Evolutionary conservation across 768 basidiomycete species (phyloP).

Genomic region (Solioccasus polychromus): DNA sequence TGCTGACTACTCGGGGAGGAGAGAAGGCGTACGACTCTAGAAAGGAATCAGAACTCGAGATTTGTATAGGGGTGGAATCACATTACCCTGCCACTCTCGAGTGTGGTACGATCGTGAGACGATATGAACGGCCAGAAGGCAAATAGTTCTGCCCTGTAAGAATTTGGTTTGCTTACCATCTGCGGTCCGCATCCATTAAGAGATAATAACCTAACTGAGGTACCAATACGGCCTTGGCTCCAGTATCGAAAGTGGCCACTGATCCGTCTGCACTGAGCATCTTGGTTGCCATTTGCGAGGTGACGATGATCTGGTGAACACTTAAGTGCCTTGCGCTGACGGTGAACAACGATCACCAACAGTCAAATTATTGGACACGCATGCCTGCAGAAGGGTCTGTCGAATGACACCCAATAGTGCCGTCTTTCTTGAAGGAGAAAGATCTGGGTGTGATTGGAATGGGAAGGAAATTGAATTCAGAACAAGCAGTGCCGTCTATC

Average conservation of each 20-base stretch:
- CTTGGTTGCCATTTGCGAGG: slow-evolving; percentile 70
- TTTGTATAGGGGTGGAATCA: slow-evolving; percentile 16
- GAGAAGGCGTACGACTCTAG: slow-evolving; percentile 40
- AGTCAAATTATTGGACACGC: slow-evolving; percentile 46
- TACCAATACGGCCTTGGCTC: slow-evolving; percentile 59
- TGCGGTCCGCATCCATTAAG: slow-evolving; percentile 5
- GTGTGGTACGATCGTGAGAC: slow-evolving; percentile 41
- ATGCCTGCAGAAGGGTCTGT: slow-evolving; percentile 48
- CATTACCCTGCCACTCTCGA: slow-evolving; percentile 40
- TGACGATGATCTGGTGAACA: slow-evolving; percentile 46
- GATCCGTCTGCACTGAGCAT: slow-evolving; percentile 62
- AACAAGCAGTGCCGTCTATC: slow-evolving; percentile 54
- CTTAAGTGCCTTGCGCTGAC: slow-evolving; percentile 6
- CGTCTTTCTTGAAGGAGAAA: slow-evolving; percentile 38
- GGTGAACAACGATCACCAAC: slow-evolving; percentile 32
- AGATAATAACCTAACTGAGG: slow-evolving; percentile 56
- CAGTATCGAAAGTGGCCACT: slow-evolving; percentile 62
- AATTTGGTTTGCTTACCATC: slow-evolving; percentile 5
- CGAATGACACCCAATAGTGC: slow-evolving; percentile 51
- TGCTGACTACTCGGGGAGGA: slow-evolving; percentile 32
- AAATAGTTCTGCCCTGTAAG: slow-evolving; percentile 37
- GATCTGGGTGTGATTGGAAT: slow-evolving; percentile 49
- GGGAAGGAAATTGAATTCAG: slow-evolving; percentile 67
- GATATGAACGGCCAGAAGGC: slow-evolving; percentile 42
- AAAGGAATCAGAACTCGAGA: slow-evolving; percentile 14